Evolutionary conservation across 2,329 filamentous ascomycete species (phyloP), one percentile per base, ranked within the genome.

Genomic region (Ascochyta pisi): DNA sequence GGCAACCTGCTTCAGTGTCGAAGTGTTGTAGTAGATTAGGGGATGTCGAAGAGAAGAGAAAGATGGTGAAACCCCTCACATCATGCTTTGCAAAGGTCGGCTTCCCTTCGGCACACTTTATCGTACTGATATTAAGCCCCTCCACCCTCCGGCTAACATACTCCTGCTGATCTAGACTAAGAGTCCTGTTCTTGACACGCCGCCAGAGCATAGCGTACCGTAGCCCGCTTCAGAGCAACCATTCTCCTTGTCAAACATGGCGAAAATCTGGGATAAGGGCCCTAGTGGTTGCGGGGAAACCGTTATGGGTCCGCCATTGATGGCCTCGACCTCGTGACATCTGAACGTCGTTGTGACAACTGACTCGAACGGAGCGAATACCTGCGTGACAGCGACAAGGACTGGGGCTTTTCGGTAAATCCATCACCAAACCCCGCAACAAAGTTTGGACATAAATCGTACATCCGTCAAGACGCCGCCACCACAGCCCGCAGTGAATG

Each of bases 271-370:
- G 66, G 64, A 65, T 68, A 64, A 58, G 19, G 22, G 35, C 16
- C 29, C 47, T 61, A 52, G 49, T 38, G 27, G 59, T 51, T 70
- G 69, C 67, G 69, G 69, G 67, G 68, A 66, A 66, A 35, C n/a
- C 24, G 34, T 49, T 40, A 45, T 39, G 43, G 44, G 19, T 37
- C 34, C 48, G 48, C 41, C 9, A 15, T 50, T 47, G 19, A 40
- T 33, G 52, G 57, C 51, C 60, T 59, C 50, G 50, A 42, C 31
- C 39, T 43, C 26, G 24, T 34, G 43, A 27, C 27, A 44, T 16
- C 22, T 27, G 27, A n/a, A 42, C 58, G 26, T 49, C 23, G 41
- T 42, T 55, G 24, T 37, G n/a, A 13, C 22, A 5, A 43, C 54
- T 69, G 63, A 69, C 65, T 70, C 65, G 62, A 58, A 19, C 16